A percentile compares a stretch with the other conserved stretches of the same genome.
phyloP scores from a whole-genome alignment of 2,329 filamentous ascomycete species.

The Trichophyton benhamiae region DNA sequence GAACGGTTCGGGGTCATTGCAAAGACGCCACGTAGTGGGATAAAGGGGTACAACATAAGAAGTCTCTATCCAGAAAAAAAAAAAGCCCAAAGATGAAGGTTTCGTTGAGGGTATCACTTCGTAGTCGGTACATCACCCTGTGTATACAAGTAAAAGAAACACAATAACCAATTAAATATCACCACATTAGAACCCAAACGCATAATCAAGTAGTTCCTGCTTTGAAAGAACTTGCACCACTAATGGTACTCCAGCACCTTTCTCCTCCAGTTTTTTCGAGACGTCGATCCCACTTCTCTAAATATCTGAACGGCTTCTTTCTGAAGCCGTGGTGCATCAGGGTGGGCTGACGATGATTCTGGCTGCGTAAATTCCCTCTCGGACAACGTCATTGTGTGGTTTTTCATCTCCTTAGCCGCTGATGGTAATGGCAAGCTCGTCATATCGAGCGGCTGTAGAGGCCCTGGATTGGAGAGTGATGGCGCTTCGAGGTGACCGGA shows the following conservation, averaged over 20 bases:
- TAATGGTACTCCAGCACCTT: slow-evolving; percentile 27
- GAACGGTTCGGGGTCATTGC: too few relatives aligned
- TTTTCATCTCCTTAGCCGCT: neutral
- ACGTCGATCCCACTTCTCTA: slow-evolving; percentile 17
- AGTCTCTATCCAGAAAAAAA: neutral
- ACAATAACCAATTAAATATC: neutral
- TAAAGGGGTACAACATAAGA: too few relatives aligned
- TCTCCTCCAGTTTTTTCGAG: slow-evolving; percentile 23
- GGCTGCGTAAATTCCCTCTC: neutral
- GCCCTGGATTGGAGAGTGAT: neutral
- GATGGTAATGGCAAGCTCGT: neutral
- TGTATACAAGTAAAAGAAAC: neutral
- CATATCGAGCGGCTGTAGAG: neutral
- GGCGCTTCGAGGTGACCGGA: neutral
- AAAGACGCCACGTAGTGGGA: too few relatives aligned
- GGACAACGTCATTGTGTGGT: neutral
- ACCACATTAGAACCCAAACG: neutral
- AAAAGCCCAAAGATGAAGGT: neutral
- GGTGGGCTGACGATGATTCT: neutral
- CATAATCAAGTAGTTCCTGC: neutral
- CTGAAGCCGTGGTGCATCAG: slow-evolving; percentile 10
- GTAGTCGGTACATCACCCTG: neutral
- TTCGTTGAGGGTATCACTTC: slow-evolving; percentile 2
- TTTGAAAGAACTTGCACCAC: neutral
- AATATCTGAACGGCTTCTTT: slow-evolving; percentile 24